Evolutionary conservation across 805 yeast genomes (phyloP).

Genomic region (Wickerhamomyces ciferrii): DNA sequence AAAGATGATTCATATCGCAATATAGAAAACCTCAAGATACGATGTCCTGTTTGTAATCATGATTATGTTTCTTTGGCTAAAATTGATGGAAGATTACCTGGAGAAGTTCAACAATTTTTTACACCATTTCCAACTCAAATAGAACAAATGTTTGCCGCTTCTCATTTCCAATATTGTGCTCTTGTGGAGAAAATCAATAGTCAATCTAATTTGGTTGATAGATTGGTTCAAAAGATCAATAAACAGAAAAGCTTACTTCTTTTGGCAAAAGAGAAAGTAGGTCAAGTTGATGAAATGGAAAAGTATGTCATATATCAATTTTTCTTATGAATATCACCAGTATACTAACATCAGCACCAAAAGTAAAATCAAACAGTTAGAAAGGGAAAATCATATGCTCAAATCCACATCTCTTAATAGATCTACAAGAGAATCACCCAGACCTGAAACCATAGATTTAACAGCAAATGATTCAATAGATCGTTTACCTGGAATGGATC

Average conservation of each 20-base stretch:
- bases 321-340: too few relatives aligned
- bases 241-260: conserved; percentile 17
- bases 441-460: conserved; percentile 18
- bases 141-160: conserved; percentile 18
- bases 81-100: conserved; percentile 13
- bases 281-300: conserved; percentile 12
- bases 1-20: conserved; percentile 2
- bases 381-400: neutral
- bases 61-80: conserved; percentile 12
- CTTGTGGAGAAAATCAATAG: conserved; percentile 14
- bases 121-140: conserved; percentile 18
- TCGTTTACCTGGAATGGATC: conserved; percentile 2
- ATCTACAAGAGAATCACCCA: neutral
- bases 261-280: conserved; percentile 18
- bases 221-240: conserved; percentile 11
- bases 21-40: conserved; percentile 4
- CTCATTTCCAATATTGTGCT: conserved; percentile 18
- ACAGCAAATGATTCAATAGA: conserved; percentile 14
- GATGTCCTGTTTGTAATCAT: conserved; percentile 14
- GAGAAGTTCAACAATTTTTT: conserved; percentile 17
- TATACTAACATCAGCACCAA: neutral
- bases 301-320: conserved; percentile 1
- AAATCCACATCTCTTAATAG: neutral
- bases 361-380: neutral
- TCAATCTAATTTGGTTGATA: conserved; percentile 10